Conservation (phyloP, 495 filamentous ascomycete genomes). For the Gamarada debralockiae region DNA sequence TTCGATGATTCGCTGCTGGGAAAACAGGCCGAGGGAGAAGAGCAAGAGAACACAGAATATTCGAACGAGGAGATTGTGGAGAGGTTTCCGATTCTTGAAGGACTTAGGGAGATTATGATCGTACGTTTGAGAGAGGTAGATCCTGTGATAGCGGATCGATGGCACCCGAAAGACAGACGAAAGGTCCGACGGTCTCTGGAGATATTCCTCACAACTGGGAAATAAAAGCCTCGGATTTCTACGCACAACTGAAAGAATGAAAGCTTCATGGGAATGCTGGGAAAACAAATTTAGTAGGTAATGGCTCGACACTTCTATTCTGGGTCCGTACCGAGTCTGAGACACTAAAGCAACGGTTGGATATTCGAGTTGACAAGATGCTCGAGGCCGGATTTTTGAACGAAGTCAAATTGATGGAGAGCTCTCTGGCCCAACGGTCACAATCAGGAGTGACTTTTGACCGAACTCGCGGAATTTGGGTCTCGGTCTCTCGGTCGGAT, state of each 20-base stretch:
- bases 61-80: slow-evolving; percentile 8
- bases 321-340: slow-evolving; percentile 79
- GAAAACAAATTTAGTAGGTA: slow-evolving; percentile 26
- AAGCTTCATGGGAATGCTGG: slow-evolving; percentile 13
- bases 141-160: slow-evolving; percentile 81
- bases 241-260: slow-evolving; percentile 61
- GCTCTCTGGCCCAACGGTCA: slow-evolving; percentile 44
- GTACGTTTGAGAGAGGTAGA: slow-evolving; percentile 73
- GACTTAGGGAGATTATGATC: slow-evolving; percentile 64
- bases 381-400: slow-evolving; percentile 61
- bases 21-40: slow-evolving; percentile 26
- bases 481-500: slow-evolving; percentile 95
- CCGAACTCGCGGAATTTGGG: slow-evolving; percentile 79
- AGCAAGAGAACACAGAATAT: slow-evolving; percentile 26
- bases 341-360: slow-evolving; percentile 62
- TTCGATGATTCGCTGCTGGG: slow-evolving; percentile 64
- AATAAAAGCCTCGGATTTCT: slow-evolving; percentile 78
- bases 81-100: slow-evolving; percentile 69
- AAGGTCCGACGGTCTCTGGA: slow-evolving; percentile 89
- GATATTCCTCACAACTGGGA: slow-evolving; percentile 79
- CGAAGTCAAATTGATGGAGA: slow-evolving; percentile 61
- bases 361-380: slow-evolving; percentile 80
- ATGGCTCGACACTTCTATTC: slow-evolving; percentile 73
- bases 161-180: slow-evolving; percentile 89
- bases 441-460: slow-evolving; percentile 55